Conservation (phyloP, 2,329 filamentous ascomycete genomes). For the Diatrype stigma region DNA sequence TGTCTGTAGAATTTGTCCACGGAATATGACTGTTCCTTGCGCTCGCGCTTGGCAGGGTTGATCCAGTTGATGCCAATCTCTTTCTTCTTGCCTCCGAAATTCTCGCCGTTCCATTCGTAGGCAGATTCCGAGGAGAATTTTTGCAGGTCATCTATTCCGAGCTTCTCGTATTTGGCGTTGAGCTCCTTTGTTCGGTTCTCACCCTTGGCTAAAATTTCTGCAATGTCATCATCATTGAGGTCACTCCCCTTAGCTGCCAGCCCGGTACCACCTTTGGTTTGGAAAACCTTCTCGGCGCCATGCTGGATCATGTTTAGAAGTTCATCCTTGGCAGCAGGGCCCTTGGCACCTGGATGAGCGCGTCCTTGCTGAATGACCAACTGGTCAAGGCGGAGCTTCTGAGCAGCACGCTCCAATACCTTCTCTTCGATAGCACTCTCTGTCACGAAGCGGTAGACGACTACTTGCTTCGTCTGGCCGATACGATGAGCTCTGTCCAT, state of each 20-base stretch:
- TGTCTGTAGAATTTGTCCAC: conserved; percentile 99
- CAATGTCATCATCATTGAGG: conserved; percentile 84
- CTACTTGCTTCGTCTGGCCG: conserved; percentile 95
- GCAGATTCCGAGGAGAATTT: conserved; percentile 97
- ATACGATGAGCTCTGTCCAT: conserved; percentile 99
- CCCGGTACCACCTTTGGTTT: conserved; percentile 63
- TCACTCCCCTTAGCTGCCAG: conserved; percentile 57
- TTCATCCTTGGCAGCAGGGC: conserved; percentile 92
- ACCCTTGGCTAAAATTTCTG: conserved; percentile 78
- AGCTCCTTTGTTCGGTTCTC: conserved; percentile 86
- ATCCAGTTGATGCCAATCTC: conserved; percentile 95
- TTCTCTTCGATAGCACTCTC: conserved; percentile 99
- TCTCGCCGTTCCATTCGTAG: conserved; percentile 98
- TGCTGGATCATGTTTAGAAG: conserved; percentile 98
- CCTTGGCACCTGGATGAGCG: conserved; percentile 84
- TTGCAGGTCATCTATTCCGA: conserved; percentile 93
- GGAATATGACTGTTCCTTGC: conserved; percentile 96
- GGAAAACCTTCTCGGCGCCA: conserved; percentile 91
- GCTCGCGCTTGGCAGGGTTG: conserved; percentile 95
- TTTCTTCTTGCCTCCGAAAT: conserved; percentile 88
- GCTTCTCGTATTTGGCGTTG: conserved; percentile 91
- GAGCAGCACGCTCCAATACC: conserved; percentile 90
- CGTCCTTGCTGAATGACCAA: conserved; percentile 97
- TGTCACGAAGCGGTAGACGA: conserved; percentile 94
- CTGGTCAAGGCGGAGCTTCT: conserved; percentile 94